phyloP scores from a whole-genome alignment of 202 grass and related monocot species.

The Carex arenaria region DNA sequence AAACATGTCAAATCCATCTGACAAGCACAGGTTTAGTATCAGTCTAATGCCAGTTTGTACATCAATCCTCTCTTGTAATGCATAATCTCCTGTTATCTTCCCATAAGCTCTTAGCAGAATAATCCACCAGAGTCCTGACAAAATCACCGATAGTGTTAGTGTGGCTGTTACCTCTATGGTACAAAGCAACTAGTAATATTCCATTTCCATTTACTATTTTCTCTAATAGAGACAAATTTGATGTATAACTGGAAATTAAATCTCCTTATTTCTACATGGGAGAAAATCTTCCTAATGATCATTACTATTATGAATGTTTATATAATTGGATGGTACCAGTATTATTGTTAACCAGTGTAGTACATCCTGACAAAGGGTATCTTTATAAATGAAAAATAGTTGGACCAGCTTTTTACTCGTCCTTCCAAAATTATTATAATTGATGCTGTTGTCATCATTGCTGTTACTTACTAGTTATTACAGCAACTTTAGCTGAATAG shows the following conservation, averaged over 20 bases:
- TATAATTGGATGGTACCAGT: neutral
- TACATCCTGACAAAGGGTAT: neutral
- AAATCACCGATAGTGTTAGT: neutral
- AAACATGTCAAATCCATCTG: conserved; percentile 99
- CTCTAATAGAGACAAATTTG: neutral
- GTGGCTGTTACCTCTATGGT: neutral
- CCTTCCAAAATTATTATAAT: neutral
- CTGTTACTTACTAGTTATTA: too few species aligned
- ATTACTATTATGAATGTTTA: neutral
- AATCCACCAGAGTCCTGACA: conserved; percentile 93
- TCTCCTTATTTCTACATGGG: neutral
- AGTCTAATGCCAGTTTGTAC: conserved; percentile 89
- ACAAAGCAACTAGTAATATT: neutral
- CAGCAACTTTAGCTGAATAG: neutral
- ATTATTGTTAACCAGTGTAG: neutral
- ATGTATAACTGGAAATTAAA: neutral
- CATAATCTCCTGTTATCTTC: conserved; percentile 87
- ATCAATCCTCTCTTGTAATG: conserved; percentile 91
- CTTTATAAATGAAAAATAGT: neutral
- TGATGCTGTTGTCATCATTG: neutral
- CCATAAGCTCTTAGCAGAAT: conserved; percentile 84
- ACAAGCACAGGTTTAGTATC: conserved; percentile 85
- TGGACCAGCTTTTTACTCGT: neutral
- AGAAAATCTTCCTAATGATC: neutral
- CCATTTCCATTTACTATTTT: neutral